Evolutionary conservation across 2,329 filamentous ascomycete genomes (phyloP).

Genomic region (Triangularia setosa): DNA sequence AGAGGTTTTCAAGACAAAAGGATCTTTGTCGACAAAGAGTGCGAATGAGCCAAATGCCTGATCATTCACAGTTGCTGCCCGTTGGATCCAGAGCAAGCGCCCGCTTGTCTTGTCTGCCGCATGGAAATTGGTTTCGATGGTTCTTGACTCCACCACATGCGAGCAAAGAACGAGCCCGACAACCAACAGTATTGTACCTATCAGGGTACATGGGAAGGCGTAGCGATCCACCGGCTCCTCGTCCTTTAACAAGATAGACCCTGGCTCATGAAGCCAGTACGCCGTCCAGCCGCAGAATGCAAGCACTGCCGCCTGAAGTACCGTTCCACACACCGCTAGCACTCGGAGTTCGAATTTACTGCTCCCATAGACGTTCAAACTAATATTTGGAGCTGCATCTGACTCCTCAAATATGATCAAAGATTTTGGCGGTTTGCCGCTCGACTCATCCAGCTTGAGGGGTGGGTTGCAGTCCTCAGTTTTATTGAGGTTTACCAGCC

Average conservation of each 20-base stretch:
- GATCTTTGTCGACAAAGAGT: background rate
- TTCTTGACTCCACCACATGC: conserved; percentile 32
- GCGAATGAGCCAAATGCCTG: conserved; percentile 28
- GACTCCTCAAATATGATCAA: background rate
- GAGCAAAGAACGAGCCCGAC: conserved; percentile 31
- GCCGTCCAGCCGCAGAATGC: background rate
- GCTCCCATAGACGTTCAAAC: background rate
- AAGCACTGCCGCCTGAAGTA: background rate
- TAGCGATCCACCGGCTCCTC: conserved; percentile 11
- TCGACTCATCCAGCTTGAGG: background rate
- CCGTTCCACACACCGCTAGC: background rate
- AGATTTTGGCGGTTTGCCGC: background rate
- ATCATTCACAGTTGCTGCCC: conserved; percentile 26
- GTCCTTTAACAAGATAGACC: conserved; percentile 14
- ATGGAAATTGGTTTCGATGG: conserved; percentile 24
- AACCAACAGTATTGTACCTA: conserved; percentile 29
- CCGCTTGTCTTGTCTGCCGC: conserved; percentile 3
- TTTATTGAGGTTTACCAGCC: background rate
- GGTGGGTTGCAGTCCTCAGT: background rate
- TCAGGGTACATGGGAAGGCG: conserved; percentile 27
- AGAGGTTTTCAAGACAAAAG: conserved; percentile 1
- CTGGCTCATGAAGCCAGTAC: background rate
- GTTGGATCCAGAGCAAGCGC: conserved; percentile 32
- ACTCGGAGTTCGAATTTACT: background rate
- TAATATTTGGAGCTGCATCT: background rate